Evolutionary conservation across 75 land plant species (phyloP), one percentile per base, ranked within the genome.

Genomic region (Selaginella tamariscina): DNA sequence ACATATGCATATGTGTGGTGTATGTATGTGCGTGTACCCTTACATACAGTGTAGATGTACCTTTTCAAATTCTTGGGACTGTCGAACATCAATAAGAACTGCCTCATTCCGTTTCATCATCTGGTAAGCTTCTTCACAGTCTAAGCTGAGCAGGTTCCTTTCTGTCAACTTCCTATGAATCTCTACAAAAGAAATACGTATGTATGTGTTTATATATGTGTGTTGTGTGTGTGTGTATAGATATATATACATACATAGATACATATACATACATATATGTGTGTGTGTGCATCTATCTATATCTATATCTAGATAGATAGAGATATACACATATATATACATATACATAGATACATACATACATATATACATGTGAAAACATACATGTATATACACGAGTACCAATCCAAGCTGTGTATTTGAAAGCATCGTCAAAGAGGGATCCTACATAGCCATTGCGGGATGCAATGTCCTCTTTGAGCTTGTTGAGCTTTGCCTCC

Each of bases 381-480:
- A 57, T 57, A 27, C n/a, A 57, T 5, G n/a, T n/a, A n/a, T n/a
- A n/a, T n/a, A n/a, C n/a, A n/a, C n/a, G n/a, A 21, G 18, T 24
- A 72, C 74, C 74, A 31, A 78, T 59, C 80, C 80, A 78, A 13
- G 80, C 77, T 11, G 80, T 74, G 77, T 78, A 78, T 69, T 74
- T 78, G 77, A 78, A 78, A 1, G 80, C 63, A 33, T 78, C 80
- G 32, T 78, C 13, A 30, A 78, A 78, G 72, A 66, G 73, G 21
- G 80, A 78, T 26, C 80, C 80, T 20, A 78, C 76, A 65, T 15
- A 78, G 49, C 80, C 80, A 56, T 70, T 64, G 1, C 73, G 32
- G n/a, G 77, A 64, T 20, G 77, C 75, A 0, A 78, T 68, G 32
- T 78, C 80, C 22, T 33, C 56, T 64, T 78, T 70, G 72, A 78